A percentile compares a stretch with the other conserved stretches of the same genome.
Evolutionary conservation across 306 rosid genomes (phyloP).

Genomic region (Psophocarpus tetragonolobus): DNA sequence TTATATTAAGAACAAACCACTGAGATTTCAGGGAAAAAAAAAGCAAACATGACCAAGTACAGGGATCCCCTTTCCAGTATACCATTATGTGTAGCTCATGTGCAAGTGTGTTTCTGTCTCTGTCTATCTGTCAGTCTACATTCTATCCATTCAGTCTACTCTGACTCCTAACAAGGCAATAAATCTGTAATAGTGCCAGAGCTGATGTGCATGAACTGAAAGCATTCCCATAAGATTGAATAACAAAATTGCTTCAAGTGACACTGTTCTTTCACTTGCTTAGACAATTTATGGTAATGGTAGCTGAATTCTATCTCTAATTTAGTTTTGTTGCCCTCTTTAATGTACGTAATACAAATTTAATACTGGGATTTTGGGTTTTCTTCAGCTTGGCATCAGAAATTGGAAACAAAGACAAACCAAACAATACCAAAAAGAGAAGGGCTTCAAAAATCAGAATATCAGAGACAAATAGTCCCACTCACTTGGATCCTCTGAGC

Average conservation of each 20-base stretch:
- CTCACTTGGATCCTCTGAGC: constrained; percentile 54
- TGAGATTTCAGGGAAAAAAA: constrained; percentile 2
- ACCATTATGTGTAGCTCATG: neutral
- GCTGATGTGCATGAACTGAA: constrained; percentile 16
- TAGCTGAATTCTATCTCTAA: constrained; percentile 2
- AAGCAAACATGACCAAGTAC: neutral
- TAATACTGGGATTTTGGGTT: neutral
- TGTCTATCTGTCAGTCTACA: neutral
- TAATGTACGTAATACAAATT: neutral
- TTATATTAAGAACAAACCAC: neutral
- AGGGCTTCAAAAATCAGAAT: constrained; percentile 16
- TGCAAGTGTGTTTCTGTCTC: neutral
- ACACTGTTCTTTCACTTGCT: neutral
- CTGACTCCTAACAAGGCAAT: constrained; percentile 9
- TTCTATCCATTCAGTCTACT: constrained; percentile 8
- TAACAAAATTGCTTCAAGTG: constrained; percentile 19
- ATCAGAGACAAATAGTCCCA: constrained; percentile 23
- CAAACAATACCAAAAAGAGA: neutral
- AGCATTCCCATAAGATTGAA: constrained; percentile 1
- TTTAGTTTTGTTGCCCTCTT: neutral
- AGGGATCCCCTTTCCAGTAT: neutral
- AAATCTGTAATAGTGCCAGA: constrained; percentile 14
- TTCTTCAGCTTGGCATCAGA: constrained; percentile 11
- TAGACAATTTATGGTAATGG: constrained; percentile 6
- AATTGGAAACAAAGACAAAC: constrained; percentile 22